Evolutionary conservation across 495 filamentous ascomycete genomes (phyloP).

Genomic region (Daldinia caldariorum): DNA sequence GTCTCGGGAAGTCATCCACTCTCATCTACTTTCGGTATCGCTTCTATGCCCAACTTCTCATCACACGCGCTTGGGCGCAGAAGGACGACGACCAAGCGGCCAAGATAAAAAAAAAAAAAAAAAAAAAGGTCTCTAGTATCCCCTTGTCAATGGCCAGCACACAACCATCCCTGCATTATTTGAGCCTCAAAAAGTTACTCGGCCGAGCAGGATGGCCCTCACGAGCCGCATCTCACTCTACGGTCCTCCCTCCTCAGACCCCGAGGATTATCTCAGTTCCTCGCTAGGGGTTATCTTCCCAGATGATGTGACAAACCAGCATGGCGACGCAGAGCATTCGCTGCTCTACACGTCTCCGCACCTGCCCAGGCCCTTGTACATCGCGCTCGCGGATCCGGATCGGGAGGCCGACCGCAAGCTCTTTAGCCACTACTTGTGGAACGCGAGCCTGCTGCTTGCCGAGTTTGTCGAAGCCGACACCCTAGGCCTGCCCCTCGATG

Average conservation of each 20-base stretch:
- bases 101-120: neutral
- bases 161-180: conserved; percentile 7
- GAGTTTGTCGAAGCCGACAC: conserved; percentile 69
- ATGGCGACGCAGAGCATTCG: conserved; percentile 74
- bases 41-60: conserved; percentile 5
- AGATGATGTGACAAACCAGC: conserved; percentile 76
- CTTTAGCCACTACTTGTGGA: conserved; percentile 90
- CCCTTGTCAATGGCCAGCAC: neutral
- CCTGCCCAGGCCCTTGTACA: conserved; percentile 55
- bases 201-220: conserved; percentile 48
- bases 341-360: conserved; percentile 73
- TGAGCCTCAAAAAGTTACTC: conserved; percentile 22
- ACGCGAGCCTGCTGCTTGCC: conserved; percentile 76
- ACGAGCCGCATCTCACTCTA: conserved; percentile 55
- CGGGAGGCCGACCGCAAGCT: conserved; percentile 67
- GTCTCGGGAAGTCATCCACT: no score
- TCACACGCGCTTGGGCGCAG: conserved; percentile 10
- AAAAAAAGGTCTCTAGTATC: conserved; percentile 8
- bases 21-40: conserved; percentile 4
- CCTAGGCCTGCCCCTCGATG: conserved; percentile 37
- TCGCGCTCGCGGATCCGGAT: conserved; percentile 65
- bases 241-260: conserved; percentile 46
- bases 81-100: neutral
- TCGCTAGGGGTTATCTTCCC: conserved; percentile 78
- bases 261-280: conserved; percentile 73